Conservation (phyloP, 2,329 filamentous ascomycete genomes). For the Sporothrix protearum region DNA sequence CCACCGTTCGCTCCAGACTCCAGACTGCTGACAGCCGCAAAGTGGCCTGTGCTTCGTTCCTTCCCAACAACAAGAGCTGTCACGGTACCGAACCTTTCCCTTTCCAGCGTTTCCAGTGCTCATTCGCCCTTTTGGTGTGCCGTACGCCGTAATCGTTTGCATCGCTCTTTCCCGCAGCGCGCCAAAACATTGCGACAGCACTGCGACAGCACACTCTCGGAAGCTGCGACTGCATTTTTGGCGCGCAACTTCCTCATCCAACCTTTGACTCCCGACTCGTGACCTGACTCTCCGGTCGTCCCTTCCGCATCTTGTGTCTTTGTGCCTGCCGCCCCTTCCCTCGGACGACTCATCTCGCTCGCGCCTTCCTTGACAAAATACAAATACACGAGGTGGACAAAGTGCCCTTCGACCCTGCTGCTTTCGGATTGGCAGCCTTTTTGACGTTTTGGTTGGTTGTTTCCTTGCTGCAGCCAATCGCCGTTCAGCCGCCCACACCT, state of each 20-base stretch:
- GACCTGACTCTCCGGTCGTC: not conserved
- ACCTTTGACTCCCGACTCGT: not conserved
- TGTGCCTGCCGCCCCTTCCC: not conserved
- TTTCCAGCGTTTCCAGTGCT: not conserved
- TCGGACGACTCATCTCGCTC: not conserved
- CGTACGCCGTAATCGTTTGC: not conserved
- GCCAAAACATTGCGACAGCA: not conserved
- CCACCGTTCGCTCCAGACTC: not conserved
- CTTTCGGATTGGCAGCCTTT: not conserved
- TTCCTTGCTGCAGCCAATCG: not conserved
- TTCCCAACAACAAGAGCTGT: not conserved
- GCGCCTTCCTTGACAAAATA: too few relatives aligned
- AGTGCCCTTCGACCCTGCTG: not conserved
- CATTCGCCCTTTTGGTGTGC: not conserved
- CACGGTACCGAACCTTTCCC: not conserved
- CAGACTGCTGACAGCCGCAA: slow-evolving; percentile 1
- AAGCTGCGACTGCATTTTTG: slow-evolving; percentile 7
- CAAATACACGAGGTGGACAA: too few relatives aligned
- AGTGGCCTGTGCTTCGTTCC: slow-evolving; percentile 16
- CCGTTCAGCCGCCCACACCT: not conserved
- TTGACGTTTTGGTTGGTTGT: not conserved
- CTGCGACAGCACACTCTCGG: not conserved
- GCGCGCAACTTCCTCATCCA: not conserved
- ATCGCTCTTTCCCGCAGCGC: slow-evolving; percentile 1
- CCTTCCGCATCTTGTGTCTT: too few relatives aligned